phyloP scores from a whole-genome alignment of 1,284 basidiomycete species.

The Sphaerobolus stellatus region DNA sequence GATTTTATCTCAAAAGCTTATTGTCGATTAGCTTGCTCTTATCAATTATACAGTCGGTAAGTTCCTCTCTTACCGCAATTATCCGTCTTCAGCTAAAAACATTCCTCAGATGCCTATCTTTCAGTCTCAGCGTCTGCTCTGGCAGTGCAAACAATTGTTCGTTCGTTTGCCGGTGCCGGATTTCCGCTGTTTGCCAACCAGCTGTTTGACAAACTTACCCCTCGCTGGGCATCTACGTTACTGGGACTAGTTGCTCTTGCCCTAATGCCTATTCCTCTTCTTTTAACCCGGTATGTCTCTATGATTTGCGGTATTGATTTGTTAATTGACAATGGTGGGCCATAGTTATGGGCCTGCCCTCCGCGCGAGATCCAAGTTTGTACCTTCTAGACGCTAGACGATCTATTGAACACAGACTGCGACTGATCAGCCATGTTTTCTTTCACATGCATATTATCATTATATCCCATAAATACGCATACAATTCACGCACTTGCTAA shows the following conservation, averaged over 20 bases:
- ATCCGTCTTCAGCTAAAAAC: neutral
- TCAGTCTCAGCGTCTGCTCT: slow-evolving; percentile 47
- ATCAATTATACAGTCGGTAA: neutral
- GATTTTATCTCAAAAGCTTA: no score
- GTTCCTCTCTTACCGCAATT: no score
- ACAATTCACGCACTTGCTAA: no score
- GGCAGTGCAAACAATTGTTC: slow-evolving; percentile 44
- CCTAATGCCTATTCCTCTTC: slow-evolving; percentile 19
- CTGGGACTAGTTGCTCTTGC: slow-evolving; percentile 34
- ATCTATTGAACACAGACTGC: no score
- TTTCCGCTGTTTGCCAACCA: slow-evolving; percentile 46
- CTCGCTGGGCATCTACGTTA: slow-evolving; percentile 39
- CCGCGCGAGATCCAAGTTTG: no score
- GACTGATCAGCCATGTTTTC: no score
- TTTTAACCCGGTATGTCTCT: slow-evolving; percentile 8
- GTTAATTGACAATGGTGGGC: no score
- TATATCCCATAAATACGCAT: no score
- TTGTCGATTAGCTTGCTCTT: neutral
- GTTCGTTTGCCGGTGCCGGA: slow-evolving; percentile 23
- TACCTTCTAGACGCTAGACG: no score
- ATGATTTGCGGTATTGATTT: no score
- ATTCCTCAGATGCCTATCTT: slow-evolving; percentile 48
- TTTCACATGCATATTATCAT: no score
- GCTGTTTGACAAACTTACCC: slow-evolving; percentile 46
- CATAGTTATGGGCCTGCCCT: no score